Evolutionary conservation across 2,329 filamentous ascomycete genomes (phyloP), one percentile per base, ranked within the genome.

Genomic region (Venturia asperata): DNA sequence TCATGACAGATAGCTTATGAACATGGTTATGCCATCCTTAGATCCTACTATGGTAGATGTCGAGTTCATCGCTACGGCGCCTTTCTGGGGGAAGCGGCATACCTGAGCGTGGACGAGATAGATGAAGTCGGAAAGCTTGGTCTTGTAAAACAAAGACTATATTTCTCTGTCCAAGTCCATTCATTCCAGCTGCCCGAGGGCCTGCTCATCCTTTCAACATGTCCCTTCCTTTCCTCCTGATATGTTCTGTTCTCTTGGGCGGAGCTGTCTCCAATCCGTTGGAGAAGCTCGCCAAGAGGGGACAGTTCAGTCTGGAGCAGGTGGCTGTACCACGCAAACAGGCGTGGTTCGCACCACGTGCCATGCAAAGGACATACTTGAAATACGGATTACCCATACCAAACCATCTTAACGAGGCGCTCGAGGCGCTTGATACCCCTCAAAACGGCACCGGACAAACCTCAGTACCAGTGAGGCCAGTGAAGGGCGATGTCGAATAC

Each of bases 401-500:
- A 7, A 37, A 7, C 27, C 19, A 64, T 15, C 30, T 64, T 10
- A 17, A 56, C 21, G 63, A 30, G 4, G 63, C 63, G n/a, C 34
- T 42, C 41, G 63, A 30, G 5, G 30, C 30, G 30, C 30, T 34
- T 6, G 30, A 34, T 6, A 6, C 3, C 30, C 17, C 15, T 24
- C n/a, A 17, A 37, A 43, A 45, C 9, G 30, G 39, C 24, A 30
- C 63, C 13, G 52, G 52, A 17, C 63, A 64, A 37, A 3, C 47
- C 3, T 24, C 47, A n/a, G 63, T 64, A 0, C 41, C 39, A 34
- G 63, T 60, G 24, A 39, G 27, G 21, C 65, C 65, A 24, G 52
- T 66, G 1, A 47, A 66, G 37, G 47, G 37, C 13, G 65, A 66
- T 34, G 55, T 66, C 21, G 65, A 64, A 39, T 66, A 64, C 43